Evolutionary conservation across 2,329 filamentous ascomycete genomes (phyloP), one percentile per base, ranked within the genome.

Genomic region (Aspergillus bombycis): DNA sequence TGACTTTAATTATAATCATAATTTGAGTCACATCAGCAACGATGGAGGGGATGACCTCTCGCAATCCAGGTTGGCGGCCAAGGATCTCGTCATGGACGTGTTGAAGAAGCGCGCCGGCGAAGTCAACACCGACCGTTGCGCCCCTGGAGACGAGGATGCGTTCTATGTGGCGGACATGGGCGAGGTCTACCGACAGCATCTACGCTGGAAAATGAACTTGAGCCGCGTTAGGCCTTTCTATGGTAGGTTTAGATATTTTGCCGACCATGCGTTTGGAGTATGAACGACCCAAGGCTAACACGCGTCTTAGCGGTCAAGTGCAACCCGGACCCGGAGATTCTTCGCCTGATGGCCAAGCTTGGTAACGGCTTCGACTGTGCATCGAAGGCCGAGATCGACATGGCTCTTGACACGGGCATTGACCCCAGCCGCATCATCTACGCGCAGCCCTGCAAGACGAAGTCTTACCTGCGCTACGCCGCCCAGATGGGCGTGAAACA

Each of bases 381-480:
- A 67, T 98, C 94, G 80, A 98, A 98, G 87, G 86, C 90, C 69
- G 95, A 99, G 83, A 97, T 99, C 72, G 94, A 99, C 79, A 89
- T 94, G 79, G 91, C 97, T 66, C 85, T 98, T 60, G 85, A 86
- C 74, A 87, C 94, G 78, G 94, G 93, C 71, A 86, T 96, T 70
- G 89, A 92, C 75, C 92, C 95, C 14, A 88, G 89, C 69, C 93
- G 94, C 78, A 96, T 99, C 84, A 97, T 99, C 82, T 99, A 98
- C 77, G 95, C 95, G 57, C 95, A 99, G 83, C 95, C 95, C 61
- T 98, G 95, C 91, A 99, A 99, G 89, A 99, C 95, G 74, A 96
- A 95, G 83, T 97, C 94, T 55, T 98, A 97, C 79, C 86, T 99
- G 67, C 93, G 94, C 75, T 96, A 94, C 75, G 95, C 96, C 68